A percentile compares a stretch with the other conserved stretches of the same genome.
Evolutionary conservation across 2,329 filamentous ascomycete genomes (phyloP).

Genomic region (Xylariaceae sp.): DNA sequence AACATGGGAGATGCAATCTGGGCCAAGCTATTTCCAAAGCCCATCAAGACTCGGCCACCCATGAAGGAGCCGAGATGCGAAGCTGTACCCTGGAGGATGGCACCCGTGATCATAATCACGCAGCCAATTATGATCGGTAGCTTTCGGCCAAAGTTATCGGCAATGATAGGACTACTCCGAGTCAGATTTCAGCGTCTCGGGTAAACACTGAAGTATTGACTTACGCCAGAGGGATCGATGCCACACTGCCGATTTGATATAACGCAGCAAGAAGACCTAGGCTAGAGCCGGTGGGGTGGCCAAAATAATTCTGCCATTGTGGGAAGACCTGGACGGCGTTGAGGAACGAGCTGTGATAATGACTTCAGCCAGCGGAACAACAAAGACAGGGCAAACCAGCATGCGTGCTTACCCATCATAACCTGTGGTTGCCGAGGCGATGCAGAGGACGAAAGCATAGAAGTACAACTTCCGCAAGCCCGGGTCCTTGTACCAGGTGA

Average conservation of each 20-base stretch:
- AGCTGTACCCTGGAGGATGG: constrained; percentile 52
- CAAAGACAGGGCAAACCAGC: too few species aligned
- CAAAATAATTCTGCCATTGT: constrained; percentile 46
- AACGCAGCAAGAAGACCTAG: constrained; percentile 54
- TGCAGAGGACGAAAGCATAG: constrained; percentile 46
- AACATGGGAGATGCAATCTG: constrained; percentile 50
- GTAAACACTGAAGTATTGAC: too few species aligned
- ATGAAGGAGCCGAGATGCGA: constrained; percentile 44
- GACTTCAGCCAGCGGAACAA: background rate
- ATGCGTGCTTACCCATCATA: constrained; percentile 46
- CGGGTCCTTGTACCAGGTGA: constrained; percentile 52
- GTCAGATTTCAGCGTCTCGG: constrained; percentile 10
- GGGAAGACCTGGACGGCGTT: constrained; percentile 42
- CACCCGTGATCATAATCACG: constrained; percentile 49
- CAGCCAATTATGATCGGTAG: constrained; percentile 47
- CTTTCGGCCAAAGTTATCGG: constrained; percentile 48
- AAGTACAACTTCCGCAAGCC: constrained; percentile 54
- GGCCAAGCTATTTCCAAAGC: constrained; percentile 51
- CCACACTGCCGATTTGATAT: constrained; percentile 57
- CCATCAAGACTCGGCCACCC: constrained; percentile 54
- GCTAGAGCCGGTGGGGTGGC: constrained; percentile 39
- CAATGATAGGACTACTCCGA: constrained; percentile 42
- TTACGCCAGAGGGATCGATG: constrained; percentile 53
- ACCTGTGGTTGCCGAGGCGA: constrained; percentile 54
- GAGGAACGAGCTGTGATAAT: constrained; percentile 39